phyloP scores from a whole-genome alignment of 352 stramenopile genomes.

The Phytophthora sp. region DNA sequence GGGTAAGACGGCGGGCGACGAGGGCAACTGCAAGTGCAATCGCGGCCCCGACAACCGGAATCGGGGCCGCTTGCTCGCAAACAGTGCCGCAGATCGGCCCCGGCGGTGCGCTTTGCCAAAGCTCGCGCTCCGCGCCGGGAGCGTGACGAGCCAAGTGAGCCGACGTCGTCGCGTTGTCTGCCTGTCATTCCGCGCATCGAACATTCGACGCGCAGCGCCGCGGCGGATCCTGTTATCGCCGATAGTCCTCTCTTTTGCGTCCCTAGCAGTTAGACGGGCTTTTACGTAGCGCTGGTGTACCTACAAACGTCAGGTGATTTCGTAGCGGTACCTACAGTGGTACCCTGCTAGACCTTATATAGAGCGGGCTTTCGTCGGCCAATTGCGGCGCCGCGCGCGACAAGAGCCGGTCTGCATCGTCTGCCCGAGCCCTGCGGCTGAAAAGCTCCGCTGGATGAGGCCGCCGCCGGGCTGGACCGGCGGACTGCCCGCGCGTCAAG shows the following conservation, averaged over 20 bases:
- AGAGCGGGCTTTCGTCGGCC: neutral
- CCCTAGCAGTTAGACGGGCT: neutral
- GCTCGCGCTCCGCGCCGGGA: neutral
- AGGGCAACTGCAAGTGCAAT: slow-evolving; percentile 1
- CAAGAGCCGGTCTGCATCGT: neutral
- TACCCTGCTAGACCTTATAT: neutral
- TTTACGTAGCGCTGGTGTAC: too few species aligned
- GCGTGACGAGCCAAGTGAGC: slow-evolving; percentile 1
- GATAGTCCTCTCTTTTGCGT: neutral
- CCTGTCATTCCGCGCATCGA: neutral
- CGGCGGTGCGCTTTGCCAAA: slow-evolving; percentile 12
- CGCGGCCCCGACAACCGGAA: slow-evolving; percentile 3
- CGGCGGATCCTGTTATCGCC: neutral
- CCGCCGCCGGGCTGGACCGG: neutral
- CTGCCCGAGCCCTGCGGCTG: neutral
- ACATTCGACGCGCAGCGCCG: slow-evolving; percentile 8
- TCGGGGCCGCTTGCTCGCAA: slow-evolving; percentile 9
- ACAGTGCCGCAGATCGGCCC: slow-evolving; percentile 1
- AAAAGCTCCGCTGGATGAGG: neutral
- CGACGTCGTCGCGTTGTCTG: slow-evolving; percentile 10
- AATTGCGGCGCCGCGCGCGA: neutral
- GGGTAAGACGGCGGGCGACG: neutral
- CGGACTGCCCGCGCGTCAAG: neutral
- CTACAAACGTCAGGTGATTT: neutral
- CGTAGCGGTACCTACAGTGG: neutral